phyloP scores from a whole-genome alignment of 192 early-diverging fungal species.

The Coemansia erecta region DNA sequence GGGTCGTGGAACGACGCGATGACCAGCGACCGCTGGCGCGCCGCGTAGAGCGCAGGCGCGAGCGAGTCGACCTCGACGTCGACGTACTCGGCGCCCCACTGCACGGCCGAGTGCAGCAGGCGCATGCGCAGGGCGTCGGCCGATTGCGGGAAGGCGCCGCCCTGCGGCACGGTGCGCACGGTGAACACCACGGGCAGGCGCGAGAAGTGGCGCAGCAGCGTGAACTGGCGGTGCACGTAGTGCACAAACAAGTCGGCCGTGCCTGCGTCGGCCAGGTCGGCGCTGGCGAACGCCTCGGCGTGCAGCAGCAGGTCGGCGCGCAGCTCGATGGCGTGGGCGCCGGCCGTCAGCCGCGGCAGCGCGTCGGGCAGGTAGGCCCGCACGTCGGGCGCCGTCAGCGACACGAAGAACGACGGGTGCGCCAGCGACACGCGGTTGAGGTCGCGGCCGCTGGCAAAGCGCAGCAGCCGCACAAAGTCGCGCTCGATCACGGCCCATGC shows the following conservation, averaged over 20 bases:
- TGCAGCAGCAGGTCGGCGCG: constrained; percentile 80
- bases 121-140: constrained; percentile 60
- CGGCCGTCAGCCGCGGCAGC: constrained; percentile 66
- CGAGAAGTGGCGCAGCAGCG: constrained; percentile 63
- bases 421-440: constrained; percentile 41
- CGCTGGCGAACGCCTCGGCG: constrained; percentile 3
- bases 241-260: constrained; percentile 46
- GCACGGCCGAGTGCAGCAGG: constrained; percentile 65
- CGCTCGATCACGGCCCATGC: constrained; percentile 73
- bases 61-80: constrained; percentile 72
- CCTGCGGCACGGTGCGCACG: constrained; percentile 84
- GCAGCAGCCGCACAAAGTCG: constrained; percentile 72
- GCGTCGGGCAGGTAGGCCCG: constrained; percentile 53
- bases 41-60: constrained; percentile 14
- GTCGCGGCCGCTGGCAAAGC: constrained; percentile 58
- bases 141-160: constrained; percentile 74
- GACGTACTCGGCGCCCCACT: constrained; percentile 93
- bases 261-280: constrained; percentile 39
- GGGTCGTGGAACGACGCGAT: constrained; percentile 92
- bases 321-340: constrained; percentile 88
- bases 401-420: constrained; percentile 77
- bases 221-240: constrained; percentile 77
- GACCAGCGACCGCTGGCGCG: constrained; percentile 59
- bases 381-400: constrained; percentile 73
- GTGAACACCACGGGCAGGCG: constrained; percentile 89